Evolutionary conservation across 805 yeast genomes (phyloP).

Genomic region (Nakazawaea pomicola): DNA sequence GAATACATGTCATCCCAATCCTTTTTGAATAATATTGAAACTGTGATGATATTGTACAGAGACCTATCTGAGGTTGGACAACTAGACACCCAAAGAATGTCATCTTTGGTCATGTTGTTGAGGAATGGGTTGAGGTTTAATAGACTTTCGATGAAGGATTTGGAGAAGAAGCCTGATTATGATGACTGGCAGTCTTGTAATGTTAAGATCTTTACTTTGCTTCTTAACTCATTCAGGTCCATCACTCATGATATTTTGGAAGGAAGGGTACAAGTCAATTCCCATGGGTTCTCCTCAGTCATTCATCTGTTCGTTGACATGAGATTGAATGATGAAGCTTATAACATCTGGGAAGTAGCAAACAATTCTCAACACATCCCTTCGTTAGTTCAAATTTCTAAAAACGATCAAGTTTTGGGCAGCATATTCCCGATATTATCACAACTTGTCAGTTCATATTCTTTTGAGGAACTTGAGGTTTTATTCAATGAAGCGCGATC

Average conservation of each 20-base stretch:
- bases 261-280: slow-evolving; percentile 37
- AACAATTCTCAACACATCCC: slow-evolving; percentile 32
- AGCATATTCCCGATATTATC: slow-evolving; percentile 65
- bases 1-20: slow-evolving; percentile 22
- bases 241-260: slow-evolving; percentile 46
- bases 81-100: slow-evolving; percentile 39
- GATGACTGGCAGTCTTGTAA: slow-evolving; percentile 52
- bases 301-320: slow-evolving; percentile 58
- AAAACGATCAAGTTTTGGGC: slow-evolving; percentile 64
- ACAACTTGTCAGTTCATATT: slow-evolving; percentile 32
- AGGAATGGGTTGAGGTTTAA: slow-evolving; percentile 54
- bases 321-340: slow-evolving; percentile 56
- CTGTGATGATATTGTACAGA: slow-evolving; percentile 45
- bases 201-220: slow-evolving; percentile 41
- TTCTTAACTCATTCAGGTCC: slow-evolving; percentile 46
- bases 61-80: slow-evolving; percentile 43
- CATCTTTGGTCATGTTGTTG: slow-evolving; percentile 44
- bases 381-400: slow-evolving; percentile 37
- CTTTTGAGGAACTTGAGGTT: slow-evolving; percentile 54
- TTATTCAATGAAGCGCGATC: slow-evolving; percentile 39
- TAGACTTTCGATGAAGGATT: slow-evolving; percentile 47
- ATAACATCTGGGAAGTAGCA: slow-evolving; percentile 66
- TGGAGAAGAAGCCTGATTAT: slow-evolving; percentile 55
- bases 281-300: slow-evolving; percentile 52
- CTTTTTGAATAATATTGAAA: slow-evolving; percentile 49